Evolutionary conservation across 345 rosid genomes (phyloP), one percentile per base, ranked within the genome.

Genomic region (Eucalyptus pauciflora): DNA sequence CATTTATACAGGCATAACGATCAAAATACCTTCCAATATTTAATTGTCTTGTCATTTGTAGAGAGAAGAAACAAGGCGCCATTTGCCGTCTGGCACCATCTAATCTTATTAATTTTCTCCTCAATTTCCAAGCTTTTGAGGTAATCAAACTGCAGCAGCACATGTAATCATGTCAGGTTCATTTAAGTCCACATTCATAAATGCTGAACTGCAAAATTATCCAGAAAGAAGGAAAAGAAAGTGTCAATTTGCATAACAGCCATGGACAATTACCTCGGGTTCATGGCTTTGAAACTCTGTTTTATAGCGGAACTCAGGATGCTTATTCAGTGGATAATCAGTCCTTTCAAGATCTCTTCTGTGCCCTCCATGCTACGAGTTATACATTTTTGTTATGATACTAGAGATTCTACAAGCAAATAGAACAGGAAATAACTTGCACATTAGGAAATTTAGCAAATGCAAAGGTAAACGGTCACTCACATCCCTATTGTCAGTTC

Each of bases 61-160:
- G 99, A 97, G 81, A 97, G 96, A 88, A 97, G 98, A 93, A 96
- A 97, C 85, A 95, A 91, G 15, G 97, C 97, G 24, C 97, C 94
- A 88, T 96, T 97, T 7, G 97, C 97, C 52, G 96, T 90, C 91
- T 95, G 99, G 92, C 98, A 97, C 99, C 99, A 96, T 93, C 95
- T 96, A 67, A 97, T 96, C 89, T 97, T 96, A 95, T 97, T 97
- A 88, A 97, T 97, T 88, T 97, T 97, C 96, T 97, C 99, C 93
- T 96, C 99, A 91, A 97, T 97, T 94, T 97, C 99, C 97, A 97
- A 95, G 91, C 99, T 97, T 95, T 96, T 97, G 87, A 97, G 95
- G 91, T 97, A 97, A 91, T 97, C 99, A 94, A 97, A 97, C 99
- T 97, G 94, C 69, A 69, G 48, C 46, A 87, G 69, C 91, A 43